Evolutionary conservation across 2,329 filamentous ascomycete genomes (phyloP).

Genomic region (Niveomyces coronatus): DNA sequence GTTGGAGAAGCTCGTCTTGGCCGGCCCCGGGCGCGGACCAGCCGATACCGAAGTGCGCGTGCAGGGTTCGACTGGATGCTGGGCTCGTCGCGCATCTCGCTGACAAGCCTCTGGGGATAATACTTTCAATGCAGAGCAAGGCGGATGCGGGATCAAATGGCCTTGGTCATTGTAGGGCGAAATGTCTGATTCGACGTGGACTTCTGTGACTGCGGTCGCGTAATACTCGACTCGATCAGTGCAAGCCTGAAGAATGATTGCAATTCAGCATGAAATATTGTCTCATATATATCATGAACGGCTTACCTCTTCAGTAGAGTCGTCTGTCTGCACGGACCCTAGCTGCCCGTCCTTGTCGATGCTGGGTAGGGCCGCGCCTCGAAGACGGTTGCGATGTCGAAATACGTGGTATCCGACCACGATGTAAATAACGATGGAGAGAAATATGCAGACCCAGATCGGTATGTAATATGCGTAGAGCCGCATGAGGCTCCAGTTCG

Average conservation of each 20-base stretch:
- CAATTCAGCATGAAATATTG: background rate
- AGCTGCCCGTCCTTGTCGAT: slow-evolving; percentile 15
- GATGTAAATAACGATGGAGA: slow-evolving; percentile 44
- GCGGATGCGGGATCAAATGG: slow-evolving; percentile 2
- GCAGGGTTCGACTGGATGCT: background rate
- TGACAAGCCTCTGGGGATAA: background rate
- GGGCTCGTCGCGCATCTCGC: background rate
- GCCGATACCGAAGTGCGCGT: background rate
- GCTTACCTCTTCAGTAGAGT: slow-evolving; percentile 26
- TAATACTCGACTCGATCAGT: slow-evolving; percentile 25
- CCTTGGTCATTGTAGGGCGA: slow-evolving; percentile 4
- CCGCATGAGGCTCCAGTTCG: slow-evolving; percentile 42
- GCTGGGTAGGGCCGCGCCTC: slow-evolving; percentile 29
- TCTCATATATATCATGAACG: background rate
- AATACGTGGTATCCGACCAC: slow-evolving; percentile 50
- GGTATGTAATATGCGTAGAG: slow-evolving; percentile 52
- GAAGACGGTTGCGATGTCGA: slow-evolving; percentile 44
- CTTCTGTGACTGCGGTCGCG: slow-evolving; percentile 39
- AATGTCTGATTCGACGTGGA: slow-evolving; percentile 30
- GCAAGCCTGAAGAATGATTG: slow-evolving; percentile 11
- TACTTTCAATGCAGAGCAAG: background rate
- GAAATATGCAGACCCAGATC: slow-evolving; percentile 47
- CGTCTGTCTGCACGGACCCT: slow-evolving; percentile 16
- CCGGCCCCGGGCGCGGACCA: background rate
- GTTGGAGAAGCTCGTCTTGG: background rate